A percentile compares a stretch with the other conserved stretches of the same genome.
phyloP scores from a whole-genome alignment of 352 stramenopile genomes.

The Thalassiosira livingstoniorum region DNA sequence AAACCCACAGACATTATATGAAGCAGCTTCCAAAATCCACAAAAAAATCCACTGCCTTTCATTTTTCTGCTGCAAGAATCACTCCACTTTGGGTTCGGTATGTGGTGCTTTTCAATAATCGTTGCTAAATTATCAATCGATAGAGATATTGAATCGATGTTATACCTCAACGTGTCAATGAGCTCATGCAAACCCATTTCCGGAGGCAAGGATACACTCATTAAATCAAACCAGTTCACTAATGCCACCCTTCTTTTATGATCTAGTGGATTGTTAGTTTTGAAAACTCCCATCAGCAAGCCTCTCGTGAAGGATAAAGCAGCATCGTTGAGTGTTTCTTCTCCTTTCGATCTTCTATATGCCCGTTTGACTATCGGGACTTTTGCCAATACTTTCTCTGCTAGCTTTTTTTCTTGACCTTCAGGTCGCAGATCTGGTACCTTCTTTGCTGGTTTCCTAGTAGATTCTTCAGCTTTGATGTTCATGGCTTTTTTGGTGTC shows the following conservation, averaged over 20 bases:
- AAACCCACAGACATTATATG: slow-evolving; percentile 79
- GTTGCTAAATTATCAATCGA: slow-evolving; percentile 57
- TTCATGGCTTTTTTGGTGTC: neutral
- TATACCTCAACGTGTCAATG: slow-evolving; percentile 63
- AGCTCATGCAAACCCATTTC: slow-evolving; percentile 78
- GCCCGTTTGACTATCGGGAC: slow-evolving; percentile 65
- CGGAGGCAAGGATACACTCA: slow-evolving; percentile 72
- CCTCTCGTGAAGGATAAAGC: slow-evolving; percentile 71
- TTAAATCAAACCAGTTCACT: slow-evolving; percentile 73
- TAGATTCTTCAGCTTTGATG: neutral
- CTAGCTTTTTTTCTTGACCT: slow-evolving; percentile 38
- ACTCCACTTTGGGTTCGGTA: slow-evolving; percentile 64
- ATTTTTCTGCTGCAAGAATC: slow-evolving; percentile 40
- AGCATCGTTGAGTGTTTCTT: slow-evolving; percentile 75
- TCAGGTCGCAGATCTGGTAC: slow-evolving; percentile 61
- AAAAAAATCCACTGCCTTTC: slow-evolving; percentile 35
- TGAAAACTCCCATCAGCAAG: slow-evolving; percentile 66
- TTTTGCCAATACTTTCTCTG: slow-evolving; percentile 50
- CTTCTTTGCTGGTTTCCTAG: slow-evolving; percentile 9
- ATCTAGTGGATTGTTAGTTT: slow-evolving; percentile 47
- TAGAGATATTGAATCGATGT: slow-evolving; percentile 60
- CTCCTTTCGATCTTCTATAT: slow-evolving; percentile 62
- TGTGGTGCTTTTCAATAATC: slow-evolving; percentile 62
- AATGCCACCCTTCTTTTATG: slow-evolving; percentile 63
- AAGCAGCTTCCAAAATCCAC: slow-evolving; percentile 83